Evolutionary conservation across 768 basidiomycete species (phyloP).

Genomic region (Suillus cothurnatus): DNA sequence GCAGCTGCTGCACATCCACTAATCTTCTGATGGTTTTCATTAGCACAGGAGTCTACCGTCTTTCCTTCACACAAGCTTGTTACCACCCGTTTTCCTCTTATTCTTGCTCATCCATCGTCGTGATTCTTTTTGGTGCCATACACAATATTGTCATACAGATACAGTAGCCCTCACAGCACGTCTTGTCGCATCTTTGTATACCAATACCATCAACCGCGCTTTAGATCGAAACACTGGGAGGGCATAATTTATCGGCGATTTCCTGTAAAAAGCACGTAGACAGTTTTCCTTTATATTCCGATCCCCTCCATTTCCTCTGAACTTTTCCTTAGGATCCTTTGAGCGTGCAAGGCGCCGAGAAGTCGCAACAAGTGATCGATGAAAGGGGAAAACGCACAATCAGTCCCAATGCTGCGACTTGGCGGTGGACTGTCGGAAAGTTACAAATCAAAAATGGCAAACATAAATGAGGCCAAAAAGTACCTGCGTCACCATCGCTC

Average conservation of each 20-base stretch:
- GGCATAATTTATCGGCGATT: conserved; percentile 49
- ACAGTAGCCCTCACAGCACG: neutral
- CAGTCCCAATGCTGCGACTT: conserved; percentile 77
- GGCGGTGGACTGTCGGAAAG: conserved; percentile 67
- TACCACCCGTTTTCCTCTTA: neutral
- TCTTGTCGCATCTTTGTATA: neutral
- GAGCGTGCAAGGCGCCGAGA: conserved; percentile 71
- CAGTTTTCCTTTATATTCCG: conserved; percentile 54
- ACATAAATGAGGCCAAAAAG: conserved; percentile 30
- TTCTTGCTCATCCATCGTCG: neutral
- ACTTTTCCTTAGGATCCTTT: conserved; percentile 57
- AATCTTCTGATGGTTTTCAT: neutral
- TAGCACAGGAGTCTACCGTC: neutral
- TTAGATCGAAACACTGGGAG: neutral
- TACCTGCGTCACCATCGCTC: conserved; percentile 73
- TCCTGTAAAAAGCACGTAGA: conserved; percentile 65
- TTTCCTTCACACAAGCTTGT: neutral
- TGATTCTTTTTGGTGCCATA: neutral
- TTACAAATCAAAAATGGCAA: neutral
- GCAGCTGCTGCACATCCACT: neutral
- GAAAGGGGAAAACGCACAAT: conserved; percentile 71
- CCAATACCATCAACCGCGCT: neutral
- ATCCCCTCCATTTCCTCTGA: conserved; percentile 53
- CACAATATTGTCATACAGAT: neutral
- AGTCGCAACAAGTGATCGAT: conserved; percentile 58